Conservation (phyloP, 164 flowering plant genomes). For the Cinnamomum micranthum region DNA sequence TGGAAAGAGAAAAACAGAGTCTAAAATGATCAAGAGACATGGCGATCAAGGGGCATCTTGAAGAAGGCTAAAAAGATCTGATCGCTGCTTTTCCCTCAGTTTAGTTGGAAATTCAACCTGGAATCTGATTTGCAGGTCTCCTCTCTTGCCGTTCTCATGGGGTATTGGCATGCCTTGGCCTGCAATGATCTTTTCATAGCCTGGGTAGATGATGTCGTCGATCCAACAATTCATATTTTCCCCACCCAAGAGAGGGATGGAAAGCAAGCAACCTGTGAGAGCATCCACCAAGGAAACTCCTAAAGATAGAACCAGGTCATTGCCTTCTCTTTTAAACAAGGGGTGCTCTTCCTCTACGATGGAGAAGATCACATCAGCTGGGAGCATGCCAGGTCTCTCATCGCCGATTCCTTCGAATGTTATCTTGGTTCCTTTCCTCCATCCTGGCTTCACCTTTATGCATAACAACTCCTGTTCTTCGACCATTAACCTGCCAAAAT, state of each 20-base stretch:
- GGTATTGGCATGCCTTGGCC: constrained; percentile 79
- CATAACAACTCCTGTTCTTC: constrained; percentile 56
- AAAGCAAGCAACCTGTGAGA: constrained; percentile 56
- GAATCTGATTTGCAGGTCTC: constrained; percentile 55
- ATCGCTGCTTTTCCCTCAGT: constrained; percentile 45
- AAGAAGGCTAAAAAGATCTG: constrained; percentile 35
- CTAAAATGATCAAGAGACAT: not conserved
- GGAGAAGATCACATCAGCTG: constrained; percentile 59
- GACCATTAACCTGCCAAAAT: constrained; percentile 35
- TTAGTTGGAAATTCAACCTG: constrained; percentile 44
- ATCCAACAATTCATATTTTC: constrained; percentile 44
- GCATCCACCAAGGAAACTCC: constrained; percentile 75
- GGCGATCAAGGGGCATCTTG: constrained; percentile 30
- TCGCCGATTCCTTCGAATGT: constrained; percentile 74
- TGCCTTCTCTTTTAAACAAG: constrained; percentile 53
- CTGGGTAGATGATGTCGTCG: constrained; percentile 55
- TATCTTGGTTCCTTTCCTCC: constrained; percentile 75
- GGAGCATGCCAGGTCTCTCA: constrained; percentile 57
- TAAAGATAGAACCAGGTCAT: constrained; percentile 52
- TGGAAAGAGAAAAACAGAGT: no score
- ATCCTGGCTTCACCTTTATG: constrained; percentile 78
- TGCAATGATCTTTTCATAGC: constrained; percentile 49
- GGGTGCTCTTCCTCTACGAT: constrained; percentile 62
- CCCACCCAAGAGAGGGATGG: constrained; percentile 66
- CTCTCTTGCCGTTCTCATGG: constrained; percentile 45